Evolutionary conservation across 2,329 filamentous ascomycete species (phyloP), one percentile per base, ranked within the genome.

Genomic region (Neofusicoccum ribis): DNA sequence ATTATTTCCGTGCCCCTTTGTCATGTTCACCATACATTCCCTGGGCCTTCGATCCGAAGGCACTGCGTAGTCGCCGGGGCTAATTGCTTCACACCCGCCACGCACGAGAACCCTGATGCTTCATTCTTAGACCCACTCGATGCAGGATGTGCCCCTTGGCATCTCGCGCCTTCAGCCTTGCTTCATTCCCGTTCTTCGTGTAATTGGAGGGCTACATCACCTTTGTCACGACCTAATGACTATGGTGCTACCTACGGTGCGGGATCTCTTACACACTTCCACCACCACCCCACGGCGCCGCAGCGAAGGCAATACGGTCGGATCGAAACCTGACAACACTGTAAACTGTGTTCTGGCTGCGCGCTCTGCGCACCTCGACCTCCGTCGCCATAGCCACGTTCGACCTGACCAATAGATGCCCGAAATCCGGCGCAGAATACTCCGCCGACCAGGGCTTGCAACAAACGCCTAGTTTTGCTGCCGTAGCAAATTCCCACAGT

Each of bases 31-130:
- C 59, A 12, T 15, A 20, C 23, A 20, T 31, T 23, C 23, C 31
- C 37, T 46, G 47, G 60, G 49, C 47, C 60, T 46, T 63, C 60
- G 27, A 44, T 52, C 60, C 60, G 60, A 54, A 54, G 17, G 43
- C 41, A 47, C 11, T 23, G 5, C 34, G n/a, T 15, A 37, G 5
- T 60, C 23, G 31, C 41, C 41, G 41, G 56, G 14, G 15, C 14
- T 47, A 43, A 15, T 7, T 47, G 41, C 41, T 8, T 17, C 31
- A 56, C 23, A 12, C 31, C 7, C 14, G 41, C 7, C 12, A 6
- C 14, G 6, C 41, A 17, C 23, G 20, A 15, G 27, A 46, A 36
- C 5, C 23, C 34, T 14, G 17, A 27, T 20, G 37, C 39, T 23
- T 11, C 23, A 46, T 11, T 60, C 11, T 31, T 34, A 23, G 27